Evolutionary conservation across 306 rosid genomes (phyloP).

Genomic region (Pyrus communis): DNA sequence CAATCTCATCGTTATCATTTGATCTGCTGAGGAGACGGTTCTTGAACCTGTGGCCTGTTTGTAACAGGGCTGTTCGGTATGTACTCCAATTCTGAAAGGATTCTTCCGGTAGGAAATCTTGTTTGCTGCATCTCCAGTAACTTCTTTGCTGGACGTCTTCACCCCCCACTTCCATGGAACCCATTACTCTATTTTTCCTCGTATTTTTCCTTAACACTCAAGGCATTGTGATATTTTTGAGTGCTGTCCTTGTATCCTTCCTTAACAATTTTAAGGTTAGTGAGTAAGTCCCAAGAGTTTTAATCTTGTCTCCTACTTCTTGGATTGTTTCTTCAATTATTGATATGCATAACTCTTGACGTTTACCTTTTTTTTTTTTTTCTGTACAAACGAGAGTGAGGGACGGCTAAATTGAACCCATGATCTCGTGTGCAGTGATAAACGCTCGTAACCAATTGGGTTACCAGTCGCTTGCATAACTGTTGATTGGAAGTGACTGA

Average conservation of each 20-base stretch:
- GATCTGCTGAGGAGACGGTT: slow-evolving; percentile 58
- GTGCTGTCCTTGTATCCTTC: slow-evolving; percentile 23
- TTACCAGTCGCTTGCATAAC: neutral
- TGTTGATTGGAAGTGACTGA: neutral
- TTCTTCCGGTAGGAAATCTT: slow-evolving; percentile 74
- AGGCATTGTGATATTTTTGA: neutral
- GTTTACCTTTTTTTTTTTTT: too few species aligned
- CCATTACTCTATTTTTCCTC: neutral
- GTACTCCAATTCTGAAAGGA: slow-evolving; percentile 64
- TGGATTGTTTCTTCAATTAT: neutral
- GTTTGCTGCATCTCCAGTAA: slow-evolving; percentile 70
- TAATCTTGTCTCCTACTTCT: neutral
- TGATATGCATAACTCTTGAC: neutral
- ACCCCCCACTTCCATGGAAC: slow-evolving; percentile 11
- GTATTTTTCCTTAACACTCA: too few species aligned
- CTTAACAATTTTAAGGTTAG: neutral
- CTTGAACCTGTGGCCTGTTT: slow-evolving; percentile 43
- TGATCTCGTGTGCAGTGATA: neutral
- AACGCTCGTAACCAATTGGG: neutral
- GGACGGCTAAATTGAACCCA: too few species aligned
- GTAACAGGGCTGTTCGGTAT: slow-evolving; percentile 45
- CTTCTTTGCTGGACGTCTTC: slow-evolving; percentile 32
- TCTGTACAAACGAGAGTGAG: neutral
- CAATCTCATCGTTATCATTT: slow-evolving; percentile 41
- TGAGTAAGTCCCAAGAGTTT: neutral